phyloP scores from a whole-genome alignment of 2,329 filamentous ascomycete species.

The Fusarium illudens region DNA sequence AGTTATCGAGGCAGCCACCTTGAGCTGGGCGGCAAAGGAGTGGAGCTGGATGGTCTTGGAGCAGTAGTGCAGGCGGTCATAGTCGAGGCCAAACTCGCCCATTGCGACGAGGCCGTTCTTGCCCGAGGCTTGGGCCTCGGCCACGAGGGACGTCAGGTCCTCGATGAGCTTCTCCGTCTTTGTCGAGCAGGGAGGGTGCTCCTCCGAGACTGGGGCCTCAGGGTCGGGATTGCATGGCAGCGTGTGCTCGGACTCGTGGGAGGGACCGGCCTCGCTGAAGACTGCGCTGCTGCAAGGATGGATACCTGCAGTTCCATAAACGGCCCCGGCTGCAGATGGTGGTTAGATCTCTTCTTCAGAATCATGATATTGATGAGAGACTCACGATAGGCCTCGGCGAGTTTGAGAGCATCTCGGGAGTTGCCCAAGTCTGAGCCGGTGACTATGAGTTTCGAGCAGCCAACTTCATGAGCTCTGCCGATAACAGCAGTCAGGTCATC shows the following conservation, averaged over 20 bases:
- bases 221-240: constrained; percentile 64
- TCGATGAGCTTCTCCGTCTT: constrained; percentile 61
- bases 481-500: constrained; percentile 80
- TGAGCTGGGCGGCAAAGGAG: constrained; percentile 84
- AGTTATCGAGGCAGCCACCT: constrained; percentile 72
- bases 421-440: constrained; percentile 89
- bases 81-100: constrained; percentile 96
- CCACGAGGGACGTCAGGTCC: constrained; percentile 71
- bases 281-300: constrained; percentile 88
- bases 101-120: constrained; percentile 72
- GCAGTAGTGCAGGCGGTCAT: constrained; percentile 88
- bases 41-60: constrained; percentile 81
- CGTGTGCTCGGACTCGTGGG: constrained; percentile 57
- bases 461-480: constrained; percentile 77
- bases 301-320: constrained; percentile 91
- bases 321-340: constrained; percentile 69
- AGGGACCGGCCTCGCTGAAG: constrained; percentile 68
- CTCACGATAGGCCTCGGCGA: constrained; percentile 79
- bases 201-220: constrained; percentile 57
- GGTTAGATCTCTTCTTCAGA: constrained; percentile 4
- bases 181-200: constrained; percentile 54
- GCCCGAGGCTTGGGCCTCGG: constrained; percentile 61
- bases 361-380: constrained; percentile 26
- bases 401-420: constrained; percentile 75
- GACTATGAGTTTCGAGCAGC: constrained; percentile 89